Evolutionary conservation across 768 basidiomycete species (phyloP).

Genomic region (Russula sp.): DNA sequence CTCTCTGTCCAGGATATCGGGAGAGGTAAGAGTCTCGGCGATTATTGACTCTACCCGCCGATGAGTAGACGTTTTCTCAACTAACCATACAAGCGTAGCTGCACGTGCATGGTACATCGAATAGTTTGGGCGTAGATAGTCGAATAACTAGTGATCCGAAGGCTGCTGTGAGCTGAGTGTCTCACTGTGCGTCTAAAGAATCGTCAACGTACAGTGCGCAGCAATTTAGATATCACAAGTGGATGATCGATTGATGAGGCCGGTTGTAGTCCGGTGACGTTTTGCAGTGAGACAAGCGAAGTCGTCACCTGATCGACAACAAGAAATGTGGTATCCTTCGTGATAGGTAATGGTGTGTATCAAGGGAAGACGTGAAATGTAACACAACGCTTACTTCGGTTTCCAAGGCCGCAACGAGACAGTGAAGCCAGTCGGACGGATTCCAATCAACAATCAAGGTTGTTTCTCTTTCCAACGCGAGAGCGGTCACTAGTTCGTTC

Average conservation of each 20-base stretch:
- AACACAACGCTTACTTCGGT: constrained; percentile 47
- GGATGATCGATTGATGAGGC: constrained; percentile 49
- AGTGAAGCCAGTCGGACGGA: constrained; percentile 59
- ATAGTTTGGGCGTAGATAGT: constrained; percentile 64
- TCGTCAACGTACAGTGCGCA: constrained; percentile 44
- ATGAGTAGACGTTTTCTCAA: constrained; percentile 56
- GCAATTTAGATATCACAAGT: constrained; percentile 55
- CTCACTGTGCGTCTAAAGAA: neutral
- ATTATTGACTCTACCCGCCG: constrained; percentile 78
- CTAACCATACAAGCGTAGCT: constrained; percentile 77
- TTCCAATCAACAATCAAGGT: constrained; percentile 52
- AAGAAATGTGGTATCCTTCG: constrained; percentile 28
- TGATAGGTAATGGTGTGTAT: neutral
- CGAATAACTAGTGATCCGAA: constrained; percentile 51
- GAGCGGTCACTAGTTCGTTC: constrained; percentile 47
- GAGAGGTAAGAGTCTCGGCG: constrained; percentile 63
- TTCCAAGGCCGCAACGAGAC: constrained; percentile 52
- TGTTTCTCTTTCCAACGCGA: constrained; percentile 38
- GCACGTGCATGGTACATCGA: constrained; percentile 78
- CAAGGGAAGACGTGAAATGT: neutral
- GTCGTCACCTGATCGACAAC: constrained; percentile 29
- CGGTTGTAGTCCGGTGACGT: constrained; percentile 21
- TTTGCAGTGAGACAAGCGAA: constrained; percentile 23
- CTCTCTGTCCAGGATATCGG: constrained; percentile 45
- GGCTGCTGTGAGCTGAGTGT: constrained; percentile 10